Evolutionary conservation across 768 basidiomycete species (phyloP).

Genomic region (Gautieria morchelliformis): DNA sequence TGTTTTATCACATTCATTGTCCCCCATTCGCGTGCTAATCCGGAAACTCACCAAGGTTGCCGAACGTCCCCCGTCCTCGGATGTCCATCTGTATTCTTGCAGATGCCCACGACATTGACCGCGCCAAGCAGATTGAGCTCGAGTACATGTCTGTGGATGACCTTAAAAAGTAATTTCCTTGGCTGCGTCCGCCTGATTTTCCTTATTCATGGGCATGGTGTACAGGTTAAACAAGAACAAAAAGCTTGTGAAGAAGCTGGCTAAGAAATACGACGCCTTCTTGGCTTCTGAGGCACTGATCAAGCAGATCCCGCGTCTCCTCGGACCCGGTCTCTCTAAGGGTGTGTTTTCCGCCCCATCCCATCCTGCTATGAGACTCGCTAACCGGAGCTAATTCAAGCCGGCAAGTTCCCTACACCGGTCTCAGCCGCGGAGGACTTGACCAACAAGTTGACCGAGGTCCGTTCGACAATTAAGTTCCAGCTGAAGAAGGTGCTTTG

Average conservation of each 20-base stretch:
- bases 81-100: conserved; percentile 99
- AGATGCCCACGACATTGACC: conserved; percentile 97
- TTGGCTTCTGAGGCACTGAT: conserved; percentile 93
- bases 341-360: conserved; percentile 35
- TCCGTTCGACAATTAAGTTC: conserved; percentile 99
- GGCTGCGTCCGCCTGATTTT: too few species aligned
- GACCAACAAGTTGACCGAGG: conserved; percentile 81
- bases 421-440: conserved; percentile 90
- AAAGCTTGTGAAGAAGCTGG: conserved; percentile 99
- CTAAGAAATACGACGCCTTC: conserved; percentile 99
- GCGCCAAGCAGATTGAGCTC: conserved; percentile 94
- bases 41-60: conserved; percentile 48
- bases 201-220: too few species aligned
- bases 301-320: conserved; percentile 99
- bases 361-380: neutral
- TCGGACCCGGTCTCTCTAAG: conserved; percentile 99
- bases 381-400: conserved; percentile 27
- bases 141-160: conserved; percentile 99
- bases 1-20: conserved; percentile 15
- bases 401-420: conserved; percentile 98
- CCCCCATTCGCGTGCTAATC: conserved; percentile 12
- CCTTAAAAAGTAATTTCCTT: conserved; percentile 77
- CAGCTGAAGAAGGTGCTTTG: conserved; percentile 99
- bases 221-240: conserved; percentile 96
- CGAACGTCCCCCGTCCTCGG: conserved; percentile 94